phyloP scores from a whole-genome alignment of 2,329 filamentous ascomycete genomes.

The Aspergillus eucalypticola region DNA sequence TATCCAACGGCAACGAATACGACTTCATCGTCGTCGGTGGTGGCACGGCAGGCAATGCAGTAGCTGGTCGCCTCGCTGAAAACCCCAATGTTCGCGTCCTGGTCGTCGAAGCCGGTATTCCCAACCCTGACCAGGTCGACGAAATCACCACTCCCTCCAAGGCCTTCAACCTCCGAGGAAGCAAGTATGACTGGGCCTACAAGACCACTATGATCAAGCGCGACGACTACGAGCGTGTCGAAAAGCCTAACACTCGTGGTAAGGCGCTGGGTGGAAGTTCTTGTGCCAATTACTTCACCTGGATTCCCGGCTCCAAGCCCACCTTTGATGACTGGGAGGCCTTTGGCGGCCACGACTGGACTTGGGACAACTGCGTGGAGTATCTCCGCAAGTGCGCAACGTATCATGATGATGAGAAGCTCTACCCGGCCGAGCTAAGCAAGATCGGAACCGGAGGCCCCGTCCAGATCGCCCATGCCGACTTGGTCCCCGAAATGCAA shows the following conservation, averaged over 20 bases:
- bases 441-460: conserved; percentile 57
- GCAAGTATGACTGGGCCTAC: conserved; percentile 62
- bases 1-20: conserved; percentile 18
- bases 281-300: conserved; percentile 64
- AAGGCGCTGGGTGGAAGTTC: conserved; percentile 61
- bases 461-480: conserved; percentile 56
- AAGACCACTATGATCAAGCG: conserved; percentile 62
- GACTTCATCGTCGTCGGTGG: conserved; percentile 38
- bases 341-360: conserved; percentile 55
- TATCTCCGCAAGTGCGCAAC: conserved; percentile 60
- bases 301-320: conserved; percentile 59
- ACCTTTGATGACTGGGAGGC: conserved; percentile 57
- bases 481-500: conserved; percentile 55
- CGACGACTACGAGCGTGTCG: conserved; percentile 59
- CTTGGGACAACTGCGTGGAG: conserved; percentile 52
- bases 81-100: conserved; percentile 47
- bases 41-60: conserved; percentile 40
- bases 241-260: conserved; percentile 64
- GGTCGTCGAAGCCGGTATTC: conserved; percentile 39
- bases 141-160: conserved; percentile 59
- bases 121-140: conserved; percentile 52
- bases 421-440: conserved; percentile 50
- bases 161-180: conserved; percentile 59
- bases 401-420: conserved; percentile 57
- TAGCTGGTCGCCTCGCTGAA: conserved; percentile 56